Conservation (phyloP, 805 yeast genomes). For the Citeromyces matritensis region DNA sequence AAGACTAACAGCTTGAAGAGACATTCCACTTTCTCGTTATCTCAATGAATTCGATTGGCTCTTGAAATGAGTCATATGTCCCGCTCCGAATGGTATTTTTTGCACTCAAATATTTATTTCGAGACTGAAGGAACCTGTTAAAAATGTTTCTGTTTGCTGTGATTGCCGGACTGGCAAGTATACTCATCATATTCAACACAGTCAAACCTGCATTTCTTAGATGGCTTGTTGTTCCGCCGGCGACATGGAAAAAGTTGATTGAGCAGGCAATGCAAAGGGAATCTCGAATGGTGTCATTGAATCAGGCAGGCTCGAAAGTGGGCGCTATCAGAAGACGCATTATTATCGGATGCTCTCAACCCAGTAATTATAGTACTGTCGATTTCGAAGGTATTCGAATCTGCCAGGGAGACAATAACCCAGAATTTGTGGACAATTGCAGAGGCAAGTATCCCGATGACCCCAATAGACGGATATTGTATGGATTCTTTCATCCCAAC, state of each 20-base stretch:
- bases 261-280: background rate
- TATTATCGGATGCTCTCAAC: conserved; percentile 13
- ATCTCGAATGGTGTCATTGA: background rate
- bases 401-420: conserved; percentile 6
- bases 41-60: no score
- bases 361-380: conserved; percentile 17
- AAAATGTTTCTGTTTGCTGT: no score
- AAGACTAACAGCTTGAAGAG: no score
- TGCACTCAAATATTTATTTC: no score
- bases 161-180: no score
- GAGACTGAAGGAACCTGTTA: no score
- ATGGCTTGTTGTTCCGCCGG: background rate
- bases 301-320: background rate
- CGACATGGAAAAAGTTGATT: conserved; percentile 1
- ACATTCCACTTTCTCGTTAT: no score
- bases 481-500: conserved; percentile 90
- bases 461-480: conserved; percentile 26
- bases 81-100: no score
- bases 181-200: no score
- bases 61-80: no score
- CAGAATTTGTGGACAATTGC: conserved; percentile 3
- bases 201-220: background rate
- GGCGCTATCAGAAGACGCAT: conserved; percentile 15
- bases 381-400: conserved; percentile 8
- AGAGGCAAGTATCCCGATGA: conserved; percentile 18